These are phyloP conservation scores for Naganishia vishniacii DNA, from an alignment of 768 basidiomycete genomes.

Conservation along the genomic window DNA sequence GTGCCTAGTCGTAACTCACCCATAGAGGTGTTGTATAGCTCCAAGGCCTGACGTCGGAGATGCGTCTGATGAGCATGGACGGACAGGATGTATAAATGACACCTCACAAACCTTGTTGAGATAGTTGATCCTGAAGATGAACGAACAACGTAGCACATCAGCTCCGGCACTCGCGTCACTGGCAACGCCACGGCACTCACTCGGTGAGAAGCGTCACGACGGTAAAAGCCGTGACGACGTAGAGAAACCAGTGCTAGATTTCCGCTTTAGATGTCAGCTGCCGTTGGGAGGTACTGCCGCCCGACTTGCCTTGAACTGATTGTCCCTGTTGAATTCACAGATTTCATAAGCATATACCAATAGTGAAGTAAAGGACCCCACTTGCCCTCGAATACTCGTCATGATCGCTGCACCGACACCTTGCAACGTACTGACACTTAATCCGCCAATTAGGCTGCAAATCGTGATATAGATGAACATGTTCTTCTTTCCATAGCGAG, in stretches of 20 bases:
- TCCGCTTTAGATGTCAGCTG: too few species aligned
- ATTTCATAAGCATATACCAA: background rate
- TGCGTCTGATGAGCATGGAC: background rate
- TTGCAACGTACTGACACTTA: constrained; percentile 63
- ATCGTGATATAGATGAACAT: constrained; percentile 82
- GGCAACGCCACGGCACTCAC: constrained; percentile 40
- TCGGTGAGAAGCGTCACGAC: constrained; percentile 65
- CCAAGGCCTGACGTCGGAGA: constrained; percentile 58
- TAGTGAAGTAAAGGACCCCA: background rate
- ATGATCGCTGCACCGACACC: constrained; percentile 90
- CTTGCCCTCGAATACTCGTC: constrained; percentile 53
- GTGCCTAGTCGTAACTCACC: too few species aligned
- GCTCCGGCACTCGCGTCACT: background rate
- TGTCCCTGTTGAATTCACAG: constrained; percentile 31
- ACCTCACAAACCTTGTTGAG: constrained; percentile 61
- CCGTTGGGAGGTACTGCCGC: too few species aligned
- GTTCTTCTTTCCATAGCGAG: constrained; percentile 75
- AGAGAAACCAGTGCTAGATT: constrained; percentile 50
- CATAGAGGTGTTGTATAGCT: constrained; percentile 70
- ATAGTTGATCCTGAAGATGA: constrained; percentile 85
- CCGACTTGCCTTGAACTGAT: constrained; percentile 62
- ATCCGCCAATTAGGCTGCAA: constrained; percentile 91
- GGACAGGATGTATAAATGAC: background rate
- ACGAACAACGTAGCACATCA: background rate
- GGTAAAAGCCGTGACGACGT: constrained; percentile 78